Conservation (phyloP, 2,329 filamentous ascomycete genomes). For the Mycosphaerella sp. region DNA sequence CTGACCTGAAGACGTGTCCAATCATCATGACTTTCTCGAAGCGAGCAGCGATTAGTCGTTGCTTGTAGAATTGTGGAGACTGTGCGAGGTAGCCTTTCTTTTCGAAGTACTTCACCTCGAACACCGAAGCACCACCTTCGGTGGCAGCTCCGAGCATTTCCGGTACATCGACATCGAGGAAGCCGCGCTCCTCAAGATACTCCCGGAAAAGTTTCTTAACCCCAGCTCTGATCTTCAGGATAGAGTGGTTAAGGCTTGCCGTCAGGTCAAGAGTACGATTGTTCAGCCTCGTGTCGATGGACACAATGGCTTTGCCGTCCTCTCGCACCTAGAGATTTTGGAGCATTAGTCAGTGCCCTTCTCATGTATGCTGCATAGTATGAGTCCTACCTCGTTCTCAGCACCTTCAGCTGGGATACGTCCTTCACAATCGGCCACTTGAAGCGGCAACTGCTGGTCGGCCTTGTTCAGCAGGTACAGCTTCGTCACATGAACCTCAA, state of each 20-base stretch:
- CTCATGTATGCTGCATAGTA: too few relatives aligned
- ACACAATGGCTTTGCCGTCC: constrained; percentile 61
- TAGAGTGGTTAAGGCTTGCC: constrained; percentile 83
- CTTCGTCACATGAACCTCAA: constrained; percentile 84
- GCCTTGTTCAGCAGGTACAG: constrained; percentile 69
- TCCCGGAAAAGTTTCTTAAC: constrained; percentile 67
- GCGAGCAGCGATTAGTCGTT: constrained; percentile 74
- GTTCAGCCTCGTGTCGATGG: constrained; percentile 77
- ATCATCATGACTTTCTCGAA: constrained; percentile 73
- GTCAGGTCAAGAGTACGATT: constrained; percentile 92
- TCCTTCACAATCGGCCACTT: constrained; percentile 48
- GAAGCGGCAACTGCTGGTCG: constrained; percentile 55
- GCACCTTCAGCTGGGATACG: constrained; percentile 44
- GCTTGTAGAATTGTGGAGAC: constrained; percentile 81
- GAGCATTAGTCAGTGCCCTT: too few relatives aligned
- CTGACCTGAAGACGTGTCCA: constrained; percentile 77
- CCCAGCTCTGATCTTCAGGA: constrained; percentile 64
- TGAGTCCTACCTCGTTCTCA: constrained; percentile 36
- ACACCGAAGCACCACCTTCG: constrained; percentile 89
- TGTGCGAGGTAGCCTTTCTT: constrained; percentile 74
- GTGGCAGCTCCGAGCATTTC: constrained; percentile 85
- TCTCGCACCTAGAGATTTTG: constrained; percentile 31
- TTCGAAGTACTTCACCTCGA: constrained; percentile 84
- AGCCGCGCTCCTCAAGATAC: constrained; percentile 68
- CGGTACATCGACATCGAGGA: constrained; percentile 81